Conservation (phyloP, 2,329 filamentous ascomycete species). For the Phialocephala sp. region DNA sequence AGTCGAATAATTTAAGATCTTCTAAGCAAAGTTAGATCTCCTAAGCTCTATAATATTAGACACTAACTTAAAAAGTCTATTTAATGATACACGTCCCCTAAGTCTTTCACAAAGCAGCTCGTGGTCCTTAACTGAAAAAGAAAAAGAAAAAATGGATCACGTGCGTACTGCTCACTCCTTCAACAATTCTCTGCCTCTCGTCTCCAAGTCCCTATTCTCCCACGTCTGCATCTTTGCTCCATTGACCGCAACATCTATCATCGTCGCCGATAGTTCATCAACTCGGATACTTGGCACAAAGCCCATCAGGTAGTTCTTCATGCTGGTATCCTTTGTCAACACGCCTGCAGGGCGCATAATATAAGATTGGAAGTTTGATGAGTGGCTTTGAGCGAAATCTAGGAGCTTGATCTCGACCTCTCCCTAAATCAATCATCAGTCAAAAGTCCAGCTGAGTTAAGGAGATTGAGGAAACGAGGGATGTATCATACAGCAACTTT, state of each 20-base stretch:
- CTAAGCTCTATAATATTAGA: too few species aligned
- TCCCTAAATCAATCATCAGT: constrained; percentile 19
- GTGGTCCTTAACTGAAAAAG: too few species aligned
- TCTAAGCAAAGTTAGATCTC: too few species aligned
- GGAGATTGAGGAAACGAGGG: background rate
- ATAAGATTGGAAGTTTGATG: constrained; percentile 10
- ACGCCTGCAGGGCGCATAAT: constrained; percentile 21
- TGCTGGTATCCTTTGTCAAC: constrained; percentile 11
- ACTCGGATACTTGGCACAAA: constrained; percentile 19
- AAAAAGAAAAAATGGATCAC: background rate
- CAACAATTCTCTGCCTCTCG: constrained; percentile 15
- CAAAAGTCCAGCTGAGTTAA: constrained; percentile 2
- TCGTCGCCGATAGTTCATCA: constrained; percentile 23
- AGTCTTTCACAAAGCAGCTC: background rate
- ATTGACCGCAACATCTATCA: constrained; percentile 25
- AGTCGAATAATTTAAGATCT: too few species aligned
- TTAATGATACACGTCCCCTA: too few species aligned
- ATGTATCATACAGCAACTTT: constrained; percentile 29
- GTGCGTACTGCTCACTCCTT: background rate
- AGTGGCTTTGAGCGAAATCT: constrained; percentile 16
- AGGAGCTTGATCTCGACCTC: constrained; percentile 22
- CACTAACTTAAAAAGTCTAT: too few species aligned
- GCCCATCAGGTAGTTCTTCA: background rate
- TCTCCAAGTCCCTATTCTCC: constrained; percentile 18
- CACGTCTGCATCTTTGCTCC: constrained; percentile 10